Evolutionary conservation across 176 grass and related monocot species (phyloP).

Genomic region (Typha latifolia): DNA sequence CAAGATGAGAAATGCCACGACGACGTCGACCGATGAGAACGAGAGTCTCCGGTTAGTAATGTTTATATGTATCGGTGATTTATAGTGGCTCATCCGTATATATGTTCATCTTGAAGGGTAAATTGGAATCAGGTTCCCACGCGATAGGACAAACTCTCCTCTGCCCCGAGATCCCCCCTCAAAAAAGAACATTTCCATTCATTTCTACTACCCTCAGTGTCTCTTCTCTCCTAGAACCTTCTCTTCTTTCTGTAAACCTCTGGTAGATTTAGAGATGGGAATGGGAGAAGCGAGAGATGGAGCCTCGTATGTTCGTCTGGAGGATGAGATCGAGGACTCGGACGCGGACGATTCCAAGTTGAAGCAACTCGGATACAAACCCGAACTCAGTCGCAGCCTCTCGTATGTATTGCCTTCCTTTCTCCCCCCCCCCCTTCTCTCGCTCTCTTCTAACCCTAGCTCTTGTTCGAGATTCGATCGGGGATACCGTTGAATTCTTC

Average conservation of each 20-base stretch:
- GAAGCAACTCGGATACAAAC: constrained; percentile 13
- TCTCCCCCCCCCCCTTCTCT: neutral
- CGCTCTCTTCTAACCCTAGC: neutral
- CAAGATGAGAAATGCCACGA: no score
- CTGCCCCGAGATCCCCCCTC: no score
- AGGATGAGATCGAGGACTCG: neutral
- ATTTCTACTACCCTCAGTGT: neutral
- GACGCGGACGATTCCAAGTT: neutral
- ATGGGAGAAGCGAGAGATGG: constrained; percentile 5
- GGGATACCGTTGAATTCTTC: no score
- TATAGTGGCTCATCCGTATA: no score
- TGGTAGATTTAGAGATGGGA: neutral
- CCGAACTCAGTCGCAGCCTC: constrained; percentile 5
- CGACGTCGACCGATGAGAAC: no score
- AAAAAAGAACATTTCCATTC: no score
- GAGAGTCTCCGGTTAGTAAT: no score
- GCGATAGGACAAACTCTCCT: neutral
- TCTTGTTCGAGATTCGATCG: neutral
- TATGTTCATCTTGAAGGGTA: no score
- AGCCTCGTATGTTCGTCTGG: constrained; percentile 1
- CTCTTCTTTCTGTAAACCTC: neutral
- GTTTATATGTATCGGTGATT: no score
- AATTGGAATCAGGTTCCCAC: constrained; percentile 1
- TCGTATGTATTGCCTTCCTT: constrained; percentile 1
- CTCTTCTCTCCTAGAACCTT: no score